Evolutionary conservation across 1,284 basidiomycete genomes (phyloP).

Genomic region (Ceratobasidium sp.): DNA sequence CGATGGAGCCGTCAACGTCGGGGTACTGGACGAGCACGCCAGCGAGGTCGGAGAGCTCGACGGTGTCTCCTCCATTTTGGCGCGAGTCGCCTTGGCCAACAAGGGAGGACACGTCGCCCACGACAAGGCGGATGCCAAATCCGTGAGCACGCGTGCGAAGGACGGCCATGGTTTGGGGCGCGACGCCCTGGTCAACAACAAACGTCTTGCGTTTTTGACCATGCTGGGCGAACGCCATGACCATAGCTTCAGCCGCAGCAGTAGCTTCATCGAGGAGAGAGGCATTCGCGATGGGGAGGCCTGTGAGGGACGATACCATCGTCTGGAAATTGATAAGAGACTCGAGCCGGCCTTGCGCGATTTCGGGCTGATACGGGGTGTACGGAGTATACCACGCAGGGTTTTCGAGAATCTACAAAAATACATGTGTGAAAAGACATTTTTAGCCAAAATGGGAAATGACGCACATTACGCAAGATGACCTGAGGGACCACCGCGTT

Average conservation of each 20-base stretch:
- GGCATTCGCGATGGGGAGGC: constrained; percentile 94
- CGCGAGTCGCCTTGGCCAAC: constrained; percentile 66
- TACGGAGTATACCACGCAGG: constrained; percentile 99
- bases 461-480: constrained; percentile 82
- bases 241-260: constrained; percentile 92
- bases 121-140: constrained; percentile 81
- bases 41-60: constrained; percentile 67
- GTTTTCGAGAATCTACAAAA: constrained; percentile 84
- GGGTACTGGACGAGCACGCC: constrained; percentile 93
- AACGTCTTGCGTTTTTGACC: constrained; percentile 82
- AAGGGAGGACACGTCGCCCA: constrained; percentile 64
- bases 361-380: constrained; percentile 93
- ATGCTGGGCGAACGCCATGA: constrained; percentile 74
- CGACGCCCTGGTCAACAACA: constrained; percentile 80
- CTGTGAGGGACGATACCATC: constrained; percentile 92
- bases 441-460: constrained; percentile 5
- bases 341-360: constrained; percentile 93
- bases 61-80: constrained; percentile 61
- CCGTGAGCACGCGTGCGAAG: constrained; percentile 87
- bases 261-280: constrained; percentile 92
- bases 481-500: constrained; percentile 92
- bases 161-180: constrained; percentile 87
- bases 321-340: constrained; percentile 98
- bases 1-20: constrained; percentile 85
- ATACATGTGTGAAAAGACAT: constrained; percentile 14